A percentile compares a stretch with the other conserved stretches of the same genome.
Evolutionary conservation across 2,329 filamentous ascomycete species (phyloP).

Genomic region (Xylariaceae sp.): DNA sequence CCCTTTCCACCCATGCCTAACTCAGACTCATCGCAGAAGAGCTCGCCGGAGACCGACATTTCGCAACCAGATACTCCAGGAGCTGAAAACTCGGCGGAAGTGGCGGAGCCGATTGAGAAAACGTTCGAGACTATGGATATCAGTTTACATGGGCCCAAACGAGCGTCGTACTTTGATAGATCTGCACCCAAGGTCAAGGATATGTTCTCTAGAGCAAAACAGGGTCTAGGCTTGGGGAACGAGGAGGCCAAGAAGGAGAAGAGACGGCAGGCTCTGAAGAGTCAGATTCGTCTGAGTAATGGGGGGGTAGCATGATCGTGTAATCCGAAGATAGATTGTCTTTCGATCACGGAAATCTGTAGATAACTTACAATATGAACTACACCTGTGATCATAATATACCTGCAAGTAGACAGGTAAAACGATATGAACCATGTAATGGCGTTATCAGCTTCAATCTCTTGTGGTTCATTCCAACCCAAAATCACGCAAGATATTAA

Average conservation of each 20-base stretch:
- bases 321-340: too few relatives aligned
- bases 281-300: conserved; percentile 17
- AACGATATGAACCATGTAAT: too few relatives aligned
- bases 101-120: too few relatives aligned
- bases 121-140: too few relatives aligned
- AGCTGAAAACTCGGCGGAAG: too few relatives aligned
- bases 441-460: too few relatives aligned
- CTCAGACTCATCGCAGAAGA: conserved; percentile 9
- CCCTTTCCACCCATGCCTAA: conserved; percentile 16
- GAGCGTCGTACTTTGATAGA: neutral
- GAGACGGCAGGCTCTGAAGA: conserved; percentile 20
- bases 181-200: conserved; percentile 20
- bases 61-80: neutral
- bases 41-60: conserved; percentile 3
- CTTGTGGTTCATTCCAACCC: too few relatives aligned
- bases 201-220: conserved; percentile 24
- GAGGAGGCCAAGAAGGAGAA: conserved; percentile 23
- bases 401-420: too few relatives aligned
- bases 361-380: neutral
- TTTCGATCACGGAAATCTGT: neutral
- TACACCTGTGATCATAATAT: too few relatives aligned
- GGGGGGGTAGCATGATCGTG: neutral
- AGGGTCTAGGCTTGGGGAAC: conserved; percentile 16
- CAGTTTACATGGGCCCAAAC: neutral
- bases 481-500: too few relatives aligned